Percentiles rank a stretch among this genome's conserved stretches.
These are phyloP conservation scores for Umbilicus rupestris DNA, from an alignment of 164 flowering plant species.

Conservation along the genomic window DNA sequence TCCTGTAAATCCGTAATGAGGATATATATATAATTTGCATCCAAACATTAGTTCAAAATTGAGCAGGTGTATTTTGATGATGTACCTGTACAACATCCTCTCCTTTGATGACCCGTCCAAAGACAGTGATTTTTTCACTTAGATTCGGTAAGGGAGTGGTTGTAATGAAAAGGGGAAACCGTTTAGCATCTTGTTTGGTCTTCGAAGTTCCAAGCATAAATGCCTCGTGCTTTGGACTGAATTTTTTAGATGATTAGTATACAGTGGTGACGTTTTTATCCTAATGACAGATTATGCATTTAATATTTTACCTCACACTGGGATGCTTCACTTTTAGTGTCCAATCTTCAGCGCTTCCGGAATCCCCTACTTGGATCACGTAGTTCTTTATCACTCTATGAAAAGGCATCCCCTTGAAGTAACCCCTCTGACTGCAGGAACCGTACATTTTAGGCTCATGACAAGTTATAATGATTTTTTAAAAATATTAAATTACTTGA, in stretches of 20 bases:
- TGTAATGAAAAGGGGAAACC: conserved; percentile 72
- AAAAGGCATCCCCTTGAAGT: conserved; percentile 80
- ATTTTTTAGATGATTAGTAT: neutral
- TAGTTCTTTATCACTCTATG: conserved; percentile 76
- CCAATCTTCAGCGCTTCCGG: conserved; percentile 77
- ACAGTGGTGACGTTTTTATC: neutral
- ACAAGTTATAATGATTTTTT: no score
- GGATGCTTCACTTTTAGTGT: conserved; percentile 51
- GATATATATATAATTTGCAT: neutral
- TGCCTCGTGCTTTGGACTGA: conserved; percentile 84
- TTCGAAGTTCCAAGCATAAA: conserved; percentile 94
- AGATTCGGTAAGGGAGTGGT: conserved; percentile 84
- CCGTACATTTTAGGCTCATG: neutral
- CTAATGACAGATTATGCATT: neutral
- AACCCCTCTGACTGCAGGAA: conserved; percentile 73
- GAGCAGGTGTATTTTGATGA: neutral
- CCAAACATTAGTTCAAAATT: neutral
- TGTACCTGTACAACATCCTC: conserved; percentile 85
- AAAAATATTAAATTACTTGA: neutral
- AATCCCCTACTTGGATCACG: conserved; percentile 82
- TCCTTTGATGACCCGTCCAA: conserved; percentile 89
- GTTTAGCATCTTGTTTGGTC: conserved; percentile 36
- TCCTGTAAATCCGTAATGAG: conserved; percentile 35
- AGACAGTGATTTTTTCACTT: conserved; percentile 67
- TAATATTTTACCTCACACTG: conserved; percentile 39